Base-by-base conservation (phyloP, 495 filamentous ascomycete species). In the Mytilinidion resinicola region DNA sequence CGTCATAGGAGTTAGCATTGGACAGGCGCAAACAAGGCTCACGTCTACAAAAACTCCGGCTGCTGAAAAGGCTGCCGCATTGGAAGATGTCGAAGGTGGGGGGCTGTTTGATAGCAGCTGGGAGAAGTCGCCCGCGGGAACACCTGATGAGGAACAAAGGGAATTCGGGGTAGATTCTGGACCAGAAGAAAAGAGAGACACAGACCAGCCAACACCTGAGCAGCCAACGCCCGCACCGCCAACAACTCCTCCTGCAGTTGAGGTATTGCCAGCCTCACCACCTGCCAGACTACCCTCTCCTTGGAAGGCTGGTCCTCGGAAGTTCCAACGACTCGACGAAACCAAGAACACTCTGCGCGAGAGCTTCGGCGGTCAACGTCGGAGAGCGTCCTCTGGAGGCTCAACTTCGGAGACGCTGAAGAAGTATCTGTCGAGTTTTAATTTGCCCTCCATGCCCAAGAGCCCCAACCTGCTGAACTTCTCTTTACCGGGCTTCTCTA, bases 1-100 rank as follows among this genome's bases (percentile, higher is more conserved):
- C 3, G 73, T 91, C 55, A 79, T 96, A 57, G 88, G 88, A 20
- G 80, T 91, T 51, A 87, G 88, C 59, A 87, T 96, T 55, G 82
- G 88, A 63, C 80, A 78, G 14, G 73, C 77, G 14, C 90, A 92
- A 41, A 87, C 82, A 49, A 79, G 85, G 42, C 77, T 95, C 57
- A 85, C 84, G 34, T 82, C 84, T 17, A 80, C 87, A 12, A 77
- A 76, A 44, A 92, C 87, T 0, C 85, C 89, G 1, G 82, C 85
- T 9, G 82, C 84, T 38, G 90, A 95, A 67, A 92, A 88, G 73
- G 82, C 73, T 35, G 82, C 84, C 0, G 82, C 82, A 0, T 74
- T 96, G 74, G 83, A 87, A 12, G 80, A 67, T 36, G 51, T 70
- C 0, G 82, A 79, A 44, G 78, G 75, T 12, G 78, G 78, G 4